Evolutionary conservation across 208 protist genomes (phyloP), one percentile per base, ranked within the genome.

Genomic region (Leishmania major): DNA sequence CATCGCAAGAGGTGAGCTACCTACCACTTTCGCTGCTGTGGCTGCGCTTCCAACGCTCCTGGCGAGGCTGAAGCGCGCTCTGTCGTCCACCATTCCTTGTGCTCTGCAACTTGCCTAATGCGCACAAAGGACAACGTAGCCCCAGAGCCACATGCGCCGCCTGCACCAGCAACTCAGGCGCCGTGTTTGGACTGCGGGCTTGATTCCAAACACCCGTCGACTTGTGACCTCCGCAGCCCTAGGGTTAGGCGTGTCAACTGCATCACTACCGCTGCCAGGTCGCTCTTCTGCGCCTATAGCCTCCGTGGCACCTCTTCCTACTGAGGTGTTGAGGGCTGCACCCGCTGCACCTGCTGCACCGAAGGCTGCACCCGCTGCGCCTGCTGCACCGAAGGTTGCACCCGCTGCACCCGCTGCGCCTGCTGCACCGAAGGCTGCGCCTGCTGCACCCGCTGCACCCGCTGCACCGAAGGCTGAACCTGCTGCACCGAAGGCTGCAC

Each of bases 331-430:
- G 69, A 17, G 37, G 72, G 40, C 74, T 13, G 62, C 55, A 81
- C 81, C 81, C 66, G 67, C 78, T 43, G 37, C 75, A 75, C 86
- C 81, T 17, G 67, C 17, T 7, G 57, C 87, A 71, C 66, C 72
- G 43, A 43, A 62, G 57, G 71, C 87, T 43, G 75, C 86, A 74
- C 78, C 84, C 6, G 43, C 77, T 51, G 73, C 87, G 70, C 81
- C 86, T 67, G 40, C 64, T 31, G 77, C 72, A 64, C 57, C 84
- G 80, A n/a, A 69, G 7, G 49, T 79, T 7, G 67, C 82, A 53
- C 43, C 87, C 7, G 51, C 79, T 13, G 47, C 60, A 2, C 60
- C 60, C 11, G 60, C n/a, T n/a, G 60, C 45, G 55, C n/a, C 66
- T 15, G 53, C 37, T 3, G 72, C 64, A 22, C 70, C 80, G 31